phyloP scores from a whole-genome alignment of 331 rosid genomes.

The Dryas integrifolia region DNA sequence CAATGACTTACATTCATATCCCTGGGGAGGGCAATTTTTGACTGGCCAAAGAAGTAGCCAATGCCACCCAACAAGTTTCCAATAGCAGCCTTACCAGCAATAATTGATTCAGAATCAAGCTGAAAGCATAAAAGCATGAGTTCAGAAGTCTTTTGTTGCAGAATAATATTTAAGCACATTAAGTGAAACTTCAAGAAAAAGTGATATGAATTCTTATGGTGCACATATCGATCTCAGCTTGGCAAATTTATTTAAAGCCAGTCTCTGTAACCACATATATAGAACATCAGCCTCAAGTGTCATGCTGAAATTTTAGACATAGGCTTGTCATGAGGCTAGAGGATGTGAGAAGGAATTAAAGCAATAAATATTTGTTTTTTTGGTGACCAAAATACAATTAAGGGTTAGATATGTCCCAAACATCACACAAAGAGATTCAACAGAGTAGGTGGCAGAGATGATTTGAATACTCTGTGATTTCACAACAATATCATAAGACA shows the following conservation, averaged over 20 bases:
- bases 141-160: slow-evolving; percentile 30
- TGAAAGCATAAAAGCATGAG: slow-evolving; percentile 40
- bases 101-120: slow-evolving; percentile 73
- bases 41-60: slow-evolving; percentile 94
- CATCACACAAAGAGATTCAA: neutral
- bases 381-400: neutral
- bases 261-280: neutral
- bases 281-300: neutral
- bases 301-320: neutral
- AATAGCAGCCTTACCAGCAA: slow-evolving; percentile 83
- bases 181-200: slow-evolving; percentile 16
- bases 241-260: neutral
- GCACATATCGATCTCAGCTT: neutral
- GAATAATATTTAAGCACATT: slow-evolving; percentile 13
- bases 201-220: slow-evolving; percentile 5
- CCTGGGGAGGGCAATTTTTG: slow-evolving; percentile 61
- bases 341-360: neutral
- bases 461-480: neutral
- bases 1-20: slow-evolving; percentile 53
- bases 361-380: neutral
- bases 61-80: slow-evolving; percentile 92
- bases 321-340: neutral
- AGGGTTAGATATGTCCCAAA: neutral
- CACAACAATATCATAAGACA: neutral
- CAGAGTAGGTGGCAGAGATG: neutral